Conservation (phyloP, 1,284 basidiomycete genomes). For the Pyrrhoderma lamaoense region DNA sequence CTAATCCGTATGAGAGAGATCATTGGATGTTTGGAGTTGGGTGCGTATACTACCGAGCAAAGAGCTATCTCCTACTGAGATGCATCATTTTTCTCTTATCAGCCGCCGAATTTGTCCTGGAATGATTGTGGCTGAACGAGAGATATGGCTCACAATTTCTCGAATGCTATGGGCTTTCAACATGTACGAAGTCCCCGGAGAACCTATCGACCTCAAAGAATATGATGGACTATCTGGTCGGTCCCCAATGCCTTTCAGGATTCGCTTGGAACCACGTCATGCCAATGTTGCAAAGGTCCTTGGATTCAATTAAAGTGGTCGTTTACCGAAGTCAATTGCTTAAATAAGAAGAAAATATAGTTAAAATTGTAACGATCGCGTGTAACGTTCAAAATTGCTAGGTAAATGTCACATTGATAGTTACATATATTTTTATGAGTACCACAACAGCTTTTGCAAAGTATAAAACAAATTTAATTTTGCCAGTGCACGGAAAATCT, state of each 20-base stretch:
- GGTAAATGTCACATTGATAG: too few relatives aligned
- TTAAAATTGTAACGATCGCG: too few relatives aligned
- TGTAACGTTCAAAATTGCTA: too few relatives aligned
- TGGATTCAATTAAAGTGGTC: background rate
- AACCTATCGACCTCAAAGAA: conserved; percentile 30
- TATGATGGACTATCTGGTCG: conserved; percentile 32
- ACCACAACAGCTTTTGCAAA: too few relatives aligned
- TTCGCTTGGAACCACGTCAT: conserved; percentile 23
- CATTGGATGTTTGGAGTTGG: conserved; percentile 39
- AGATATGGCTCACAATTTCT: conserved; percentile 9
- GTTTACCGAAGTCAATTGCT: too few relatives aligned
- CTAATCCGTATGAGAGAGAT: conserved; percentile 35
- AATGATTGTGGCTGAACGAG: conserved; percentile 18
- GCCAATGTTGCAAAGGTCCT: conserved; percentile 8
- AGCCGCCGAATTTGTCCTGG: conserved; percentile 24
- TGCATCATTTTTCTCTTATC: conserved; percentile 9
- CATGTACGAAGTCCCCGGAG: conserved; percentile 25
- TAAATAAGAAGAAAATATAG: too few relatives aligned
- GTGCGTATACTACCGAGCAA: conserved; percentile 20
- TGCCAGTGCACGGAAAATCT: too few relatives aligned
- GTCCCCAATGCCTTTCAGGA: conserved; percentile 27
- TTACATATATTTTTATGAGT: too few relatives aligned
- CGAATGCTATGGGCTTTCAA: conserved; percentile 16
- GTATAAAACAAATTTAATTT: too few relatives aligned
- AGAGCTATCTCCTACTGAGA: background rate